Evolutionary conservation across 1,139 yeast genomes (phyloP).

Genomic region (Petasospora fabianii): DNA sequence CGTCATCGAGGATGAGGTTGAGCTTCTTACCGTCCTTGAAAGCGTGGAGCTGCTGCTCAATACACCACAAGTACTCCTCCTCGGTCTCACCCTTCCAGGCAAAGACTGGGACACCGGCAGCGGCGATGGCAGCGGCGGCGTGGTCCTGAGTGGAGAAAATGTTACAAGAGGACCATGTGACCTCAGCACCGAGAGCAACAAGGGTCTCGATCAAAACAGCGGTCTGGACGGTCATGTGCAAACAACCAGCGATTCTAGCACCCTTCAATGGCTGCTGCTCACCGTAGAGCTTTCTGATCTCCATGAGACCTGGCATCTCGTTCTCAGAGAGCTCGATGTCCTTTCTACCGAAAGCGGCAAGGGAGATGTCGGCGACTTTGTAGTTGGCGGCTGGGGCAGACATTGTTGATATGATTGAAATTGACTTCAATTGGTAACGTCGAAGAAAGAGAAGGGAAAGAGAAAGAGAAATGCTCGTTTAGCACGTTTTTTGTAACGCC

Average conservation of each 20-base stretch:
- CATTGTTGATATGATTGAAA: constrained; percentile 31
- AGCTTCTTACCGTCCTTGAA: constrained; percentile 96
- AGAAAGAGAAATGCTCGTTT: constrained; percentile 9
- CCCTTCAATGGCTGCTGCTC: constrained; percentile 94
- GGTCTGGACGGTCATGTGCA: constrained; percentile 99
- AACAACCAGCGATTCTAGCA: constrained; percentile 98
- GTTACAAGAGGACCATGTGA: constrained; percentile 99
- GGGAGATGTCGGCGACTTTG: constrained; percentile 97
- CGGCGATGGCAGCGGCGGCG: constrained; percentile 99
- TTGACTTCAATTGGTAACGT: neutral
- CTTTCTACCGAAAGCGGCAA: constrained; percentile 99
- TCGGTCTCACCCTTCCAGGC: constrained; percentile 99
- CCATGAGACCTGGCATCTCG: constrained; percentile 99
- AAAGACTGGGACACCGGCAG: constrained; percentile 98
- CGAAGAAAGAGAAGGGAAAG: constrained; percentile 1
- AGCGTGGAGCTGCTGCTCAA: constrained; percentile 97
- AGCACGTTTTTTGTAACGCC: constrained; percentile 5
- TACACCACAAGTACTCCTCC: constrained; percentile 99
- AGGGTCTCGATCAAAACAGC: constrained; percentile 98
- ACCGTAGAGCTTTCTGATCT: constrained; percentile 93
- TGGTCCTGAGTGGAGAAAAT: constrained; percentile 99
- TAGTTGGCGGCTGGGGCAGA: constrained; percentile 65
- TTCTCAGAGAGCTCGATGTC: constrained; percentile 99
- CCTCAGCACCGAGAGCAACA: constrained; percentile 98
- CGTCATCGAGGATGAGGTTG: constrained; percentile 97